A percentile compares a stretch with the other conserved stretches of the same genome.
Conservation (phyloP, 164 flowering plant genomes). For the Cinnamomum chago region DNA sequence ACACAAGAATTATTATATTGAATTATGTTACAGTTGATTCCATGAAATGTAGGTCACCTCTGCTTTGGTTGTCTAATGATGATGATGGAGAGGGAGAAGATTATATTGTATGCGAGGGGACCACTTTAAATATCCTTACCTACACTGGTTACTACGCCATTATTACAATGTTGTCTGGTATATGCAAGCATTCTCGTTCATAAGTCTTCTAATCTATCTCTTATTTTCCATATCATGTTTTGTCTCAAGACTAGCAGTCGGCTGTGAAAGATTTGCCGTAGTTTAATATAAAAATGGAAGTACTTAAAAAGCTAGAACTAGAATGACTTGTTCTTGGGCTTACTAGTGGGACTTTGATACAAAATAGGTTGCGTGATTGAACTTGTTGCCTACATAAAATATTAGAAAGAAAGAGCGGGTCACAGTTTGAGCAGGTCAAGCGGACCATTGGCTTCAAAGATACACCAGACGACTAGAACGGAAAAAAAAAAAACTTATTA, state of each 20-base stretch:
- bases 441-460: background rate
- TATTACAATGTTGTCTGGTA: background rate
- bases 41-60: no score
- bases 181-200: background rate
- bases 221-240: background rate
- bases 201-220: background rate
- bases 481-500: background rate
- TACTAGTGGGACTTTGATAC: background rate
- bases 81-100: background rate
- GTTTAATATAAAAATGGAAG: no score
- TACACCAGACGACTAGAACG: background rate
- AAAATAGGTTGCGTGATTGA: background rate
- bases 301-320: background rate
- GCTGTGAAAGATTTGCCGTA: background rate
- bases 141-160: no score
- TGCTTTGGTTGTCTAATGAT: background rate
- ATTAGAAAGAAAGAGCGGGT: background rate
- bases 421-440: background rate
- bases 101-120: background rate
- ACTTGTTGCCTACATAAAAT: background rate
- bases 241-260: background rate
- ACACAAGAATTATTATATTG: background rate
- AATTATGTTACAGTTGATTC: no score
- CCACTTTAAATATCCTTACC: no score
- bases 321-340: background rate